Evolutionary conservation across 129 eudicot species (phyloP).

Genomic region (sunflower (Helianthus annuus)): DNA sequence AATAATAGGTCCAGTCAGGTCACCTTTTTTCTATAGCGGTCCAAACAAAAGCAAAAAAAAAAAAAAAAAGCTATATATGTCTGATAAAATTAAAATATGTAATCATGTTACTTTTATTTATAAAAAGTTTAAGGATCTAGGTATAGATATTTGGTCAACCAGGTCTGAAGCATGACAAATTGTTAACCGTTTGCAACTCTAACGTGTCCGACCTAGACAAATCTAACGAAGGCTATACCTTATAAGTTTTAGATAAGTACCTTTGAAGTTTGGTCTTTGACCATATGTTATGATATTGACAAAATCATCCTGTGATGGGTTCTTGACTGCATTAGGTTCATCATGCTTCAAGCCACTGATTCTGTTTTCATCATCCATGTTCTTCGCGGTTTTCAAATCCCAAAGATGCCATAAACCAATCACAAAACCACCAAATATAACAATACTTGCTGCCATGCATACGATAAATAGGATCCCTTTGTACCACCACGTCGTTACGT

Average conservation of each 20-base stretch:
- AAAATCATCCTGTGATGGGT: conserved; percentile 33
- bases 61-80: neutral
- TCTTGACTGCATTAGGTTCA: conserved; percentile 30
- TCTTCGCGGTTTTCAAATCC: conserved; percentile 50
- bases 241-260: conserved; percentile 34
- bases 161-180: neutral
- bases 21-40: neutral
- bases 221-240: neutral
- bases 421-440: conserved; percentile 74
- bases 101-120: neutral
- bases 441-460: conserved; percentile 70
- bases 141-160: neutral
- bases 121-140: too few relatives aligned
- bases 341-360: conserved; percentile 22
- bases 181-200: neutral
- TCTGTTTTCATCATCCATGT: conserved; percentile 10
- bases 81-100: neutral
- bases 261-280: conserved; percentile 79
- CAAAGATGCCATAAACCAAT: conserved; percentile 75
- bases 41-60: neutral
- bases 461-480: conserved; percentile 65
- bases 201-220: neutral
- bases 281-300: conserved; percentile 52
- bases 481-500: conserved; percentile 66
- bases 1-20: neutral